A percentile compares a stretch with the other conserved stretches of the same genome.
Evolutionary conservation across 1,139 yeast genomes (phyloP).

Genomic region (Geotrichum carabidarum): DNA sequence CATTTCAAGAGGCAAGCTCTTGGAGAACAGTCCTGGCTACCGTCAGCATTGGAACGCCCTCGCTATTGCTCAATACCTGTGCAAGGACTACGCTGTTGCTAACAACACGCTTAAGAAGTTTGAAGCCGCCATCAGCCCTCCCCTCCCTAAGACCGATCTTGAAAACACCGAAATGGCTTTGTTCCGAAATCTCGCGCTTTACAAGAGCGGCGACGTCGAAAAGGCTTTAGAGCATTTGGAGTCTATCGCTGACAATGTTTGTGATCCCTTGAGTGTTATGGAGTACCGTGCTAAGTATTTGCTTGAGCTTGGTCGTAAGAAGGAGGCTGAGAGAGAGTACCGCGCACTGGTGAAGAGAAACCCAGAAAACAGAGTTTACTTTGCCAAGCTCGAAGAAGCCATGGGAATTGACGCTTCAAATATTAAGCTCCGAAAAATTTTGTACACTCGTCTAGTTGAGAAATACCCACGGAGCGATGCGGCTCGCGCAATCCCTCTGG

Average conservation of each 20-base stretch:
- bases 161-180: constrained; percentile 79
- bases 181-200: constrained; percentile 64
- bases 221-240: constrained; percentile 62
- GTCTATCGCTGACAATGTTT: constrained; percentile 46
- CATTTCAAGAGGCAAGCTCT: constrained; percentile 59
- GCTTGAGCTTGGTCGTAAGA: constrained; percentile 41
- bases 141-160: constrained; percentile 43
- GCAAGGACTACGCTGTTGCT: constrained; percentile 61
- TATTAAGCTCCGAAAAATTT: constrained; percentile 28
- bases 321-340: constrained; percentile 66
- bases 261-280: constrained; percentile 58
- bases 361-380: constrained; percentile 72
- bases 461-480: constrained; percentile 86
- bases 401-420: constrained; percentile 41
- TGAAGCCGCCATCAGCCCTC: constrained; percentile 56
- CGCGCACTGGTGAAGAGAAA: constrained; percentile 74
- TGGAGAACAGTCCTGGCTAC: constrained; percentile 75
- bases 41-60: constrained; percentile 90
- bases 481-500: constrained; percentile 69
- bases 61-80: constrained; percentile 80
- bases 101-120: constrained; percentile 67
- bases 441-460: constrained; percentile 58
- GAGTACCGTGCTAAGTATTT: constrained; percentile 66
- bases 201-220: constrained; percentile 57
- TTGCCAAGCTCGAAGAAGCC: constrained; percentile 58